phyloP scores from a whole-genome alignment of 495 filamentous ascomycete genomes.

The Extremus antarcticus region DNA sequence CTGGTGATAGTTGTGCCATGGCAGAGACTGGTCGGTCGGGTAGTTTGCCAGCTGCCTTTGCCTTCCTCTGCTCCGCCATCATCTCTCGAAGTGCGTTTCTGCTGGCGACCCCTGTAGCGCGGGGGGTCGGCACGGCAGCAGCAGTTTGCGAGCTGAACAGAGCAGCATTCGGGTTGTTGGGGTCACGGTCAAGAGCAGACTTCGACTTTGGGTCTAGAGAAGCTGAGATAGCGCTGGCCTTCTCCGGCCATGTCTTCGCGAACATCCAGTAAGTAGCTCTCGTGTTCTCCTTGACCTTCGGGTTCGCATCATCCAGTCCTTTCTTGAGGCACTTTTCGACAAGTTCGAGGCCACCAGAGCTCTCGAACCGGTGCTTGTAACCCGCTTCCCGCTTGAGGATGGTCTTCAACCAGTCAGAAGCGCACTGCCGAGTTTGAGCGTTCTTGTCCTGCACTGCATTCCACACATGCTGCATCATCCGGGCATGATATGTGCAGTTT shows the following conservation, averaged over 20 bases:
- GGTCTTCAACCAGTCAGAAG: constrained; percentile 72
- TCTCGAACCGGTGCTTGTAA: constrained; percentile 72
- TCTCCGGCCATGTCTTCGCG: constrained; percentile 61
- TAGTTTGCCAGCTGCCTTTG: constrained; percentile 45
- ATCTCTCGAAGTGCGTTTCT: constrained; percentile 59
- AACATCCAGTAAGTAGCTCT: constrained; percentile 79
- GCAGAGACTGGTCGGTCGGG: constrained; percentile 66
- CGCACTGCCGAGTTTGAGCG: constrained; percentile 65
- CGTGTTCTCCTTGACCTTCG: constrained; percentile 72
- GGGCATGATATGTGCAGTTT: constrained; percentile 63
- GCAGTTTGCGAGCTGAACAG: constrained; percentile 23
- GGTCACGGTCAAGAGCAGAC: constrained; percentile 63
- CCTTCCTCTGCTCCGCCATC: constrained; percentile 74
- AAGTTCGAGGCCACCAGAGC: constrained; percentile 65
- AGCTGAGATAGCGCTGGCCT: constrained; percentile 64
- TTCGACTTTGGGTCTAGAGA: constrained; percentile 63
- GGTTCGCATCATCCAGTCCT: constrained; percentile 75
- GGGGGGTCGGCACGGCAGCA: constrained; percentile 38
- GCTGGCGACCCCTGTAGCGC: constrained; percentile 35
- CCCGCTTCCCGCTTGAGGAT: constrained; percentile 65
- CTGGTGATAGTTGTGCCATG: constrained; percentile 52
- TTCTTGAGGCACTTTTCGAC: constrained; percentile 83
- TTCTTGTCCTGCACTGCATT: constrained; percentile 83
- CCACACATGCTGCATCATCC: constrained; percentile 74
- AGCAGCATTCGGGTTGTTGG: constrained; percentile 61